Evolutionary conservation across 2,329 filamentous ascomycete genomes (phyloP).

Genomic region (Ceratocystis alfenasii): DNA sequence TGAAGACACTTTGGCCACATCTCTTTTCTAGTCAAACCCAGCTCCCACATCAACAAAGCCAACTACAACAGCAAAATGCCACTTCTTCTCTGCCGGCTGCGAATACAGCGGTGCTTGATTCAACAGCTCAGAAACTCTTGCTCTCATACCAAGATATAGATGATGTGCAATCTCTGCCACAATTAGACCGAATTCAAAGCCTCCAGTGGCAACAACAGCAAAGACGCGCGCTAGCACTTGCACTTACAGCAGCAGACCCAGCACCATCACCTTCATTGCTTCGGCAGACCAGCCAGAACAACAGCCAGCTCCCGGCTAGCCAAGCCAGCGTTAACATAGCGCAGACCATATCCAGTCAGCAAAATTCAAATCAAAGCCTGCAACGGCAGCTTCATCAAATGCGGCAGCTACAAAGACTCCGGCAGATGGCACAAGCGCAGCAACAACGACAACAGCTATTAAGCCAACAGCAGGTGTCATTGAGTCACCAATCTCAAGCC

Average conservation of each 20-base stretch:
- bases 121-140: not conserved
- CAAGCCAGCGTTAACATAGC: not conserved
- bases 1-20: conserved; percentile 3
- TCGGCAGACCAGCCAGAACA: not conserved
- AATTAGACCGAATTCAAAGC: not conserved
- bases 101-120: not conserved
- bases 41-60: not conserved
- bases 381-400: not conserved
- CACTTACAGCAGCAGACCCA: not conserved
- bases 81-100: not conserved
- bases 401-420: not conserved
- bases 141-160: conserved; percentile 4
- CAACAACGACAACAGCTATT: not conserved
- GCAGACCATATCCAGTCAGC: not conserved
- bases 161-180: not conserved
- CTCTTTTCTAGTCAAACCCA: not conserved
- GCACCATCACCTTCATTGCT: not conserved
- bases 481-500: not conserved
- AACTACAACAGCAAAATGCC: not conserved
- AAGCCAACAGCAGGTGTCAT: not conserved
- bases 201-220: not conserved
- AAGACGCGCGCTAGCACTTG: not conserved
- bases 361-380: not conserved
- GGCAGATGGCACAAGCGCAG: not conserved
- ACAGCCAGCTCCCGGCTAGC: not conserved